phyloP scores from a whole-genome alignment of 192 early-diverging fungal species.

The Entomortierella lignicola region DNA sequence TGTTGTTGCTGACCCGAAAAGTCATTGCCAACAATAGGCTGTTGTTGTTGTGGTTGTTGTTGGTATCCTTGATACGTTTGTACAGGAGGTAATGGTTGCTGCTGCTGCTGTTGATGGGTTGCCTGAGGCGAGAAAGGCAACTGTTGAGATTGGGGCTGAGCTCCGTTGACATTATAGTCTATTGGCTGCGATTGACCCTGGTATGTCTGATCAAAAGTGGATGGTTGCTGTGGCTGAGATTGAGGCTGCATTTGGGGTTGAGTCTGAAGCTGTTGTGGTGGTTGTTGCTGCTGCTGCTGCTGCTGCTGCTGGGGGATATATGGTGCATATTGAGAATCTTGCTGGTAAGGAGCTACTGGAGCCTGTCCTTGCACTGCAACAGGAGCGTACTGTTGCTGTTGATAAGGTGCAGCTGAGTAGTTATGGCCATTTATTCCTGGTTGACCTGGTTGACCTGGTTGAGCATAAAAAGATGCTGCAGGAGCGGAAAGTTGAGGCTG shows the following conservation, averaged over 20 bases:
- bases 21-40: slow-evolving; percentile 6
- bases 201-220: slow-evolving; percentile 42
- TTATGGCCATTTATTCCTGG: slow-evolving; percentile 16
- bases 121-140: no score
- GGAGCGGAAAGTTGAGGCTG: slow-evolving; percentile 26
- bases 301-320: slow-evolving; percentile 38
- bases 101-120: slow-evolving; percentile 32
- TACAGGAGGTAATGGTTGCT: slow-evolving; percentile 19
- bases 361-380: slow-evolving; percentile 7
- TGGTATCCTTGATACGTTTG: slow-evolving; percentile 49
- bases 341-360: slow-evolving; percentile 9
- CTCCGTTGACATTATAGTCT: slow-evolving; percentile 15
- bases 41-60: slow-evolving; percentile 22
- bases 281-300: slow-evolving; percentile 43
- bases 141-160: slow-evolving; percentile 49
- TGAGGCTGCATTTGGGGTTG: slow-evolving; percentile 36
- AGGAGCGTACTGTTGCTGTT: slow-evolving; percentile 4
- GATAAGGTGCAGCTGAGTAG: slow-evolving; percentile 32
- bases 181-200: slow-evolving; percentile 8
- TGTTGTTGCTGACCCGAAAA: slow-evolving; percentile 28
- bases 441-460: slow-evolving; percentile 16
- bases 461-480: slow-evolving; percentile 14
- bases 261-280: slow-evolving; percentile 15
- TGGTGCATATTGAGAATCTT: slow-evolving; percentile 24
- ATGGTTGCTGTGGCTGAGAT: slow-evolving; percentile 15